Base-by-base conservation (phyloP, 2,329 filamentous ascomycete species). In the Fusarium aywerte region DNA sequence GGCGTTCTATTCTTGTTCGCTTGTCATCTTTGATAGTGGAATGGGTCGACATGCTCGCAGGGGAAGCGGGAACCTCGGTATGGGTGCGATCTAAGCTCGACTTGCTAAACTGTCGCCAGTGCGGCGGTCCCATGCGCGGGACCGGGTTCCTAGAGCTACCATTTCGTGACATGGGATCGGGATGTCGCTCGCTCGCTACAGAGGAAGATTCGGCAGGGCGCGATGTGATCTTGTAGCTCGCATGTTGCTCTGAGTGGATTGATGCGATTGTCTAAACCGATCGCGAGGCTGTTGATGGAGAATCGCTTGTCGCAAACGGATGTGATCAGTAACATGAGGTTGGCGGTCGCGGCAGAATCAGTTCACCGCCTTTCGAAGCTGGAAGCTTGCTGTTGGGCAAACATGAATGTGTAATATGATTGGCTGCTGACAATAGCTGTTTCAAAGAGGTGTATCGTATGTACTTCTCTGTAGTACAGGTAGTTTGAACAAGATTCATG, bases 91-190 rank as follows among this genome's bases (percentile, higher is more conserved):
- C 84, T 68, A 80, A 72, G 74, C 80, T 83, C 29, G 79, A 77
- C 48, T 75, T 80, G 76, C 83, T 85, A 72, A 83, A 77, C 48
- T 87, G 79, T 69, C 86, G 85, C 83, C 83, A 85, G 65, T 81
- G 83, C 57, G 81, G 77, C 52, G 81, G 77, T 38, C 78, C 77
- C 74, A 78, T 84, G 66, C 82, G 83, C 62, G 82, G 76, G 69
- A 65, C 67, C 71, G 48, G 54, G 53, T 74, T 69, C 63, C 51
- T 73, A 58, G 62, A 60, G 63, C 55, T 61, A 55, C 69, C 72
- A 74, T 74, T 73, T 69, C 72, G 70, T 51, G 72, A 74, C 72
- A 74, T 74, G 68, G 62, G 60, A 57, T 70, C 59, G 65, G 35
- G 58, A 36, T 67, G 59, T 72, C 56, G 68, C 51, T 61, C 53